phyloP scores from a whole-genome alignment of 2,329 filamentous ascomycete species.

The Erysiphe pulchra region DNA sequence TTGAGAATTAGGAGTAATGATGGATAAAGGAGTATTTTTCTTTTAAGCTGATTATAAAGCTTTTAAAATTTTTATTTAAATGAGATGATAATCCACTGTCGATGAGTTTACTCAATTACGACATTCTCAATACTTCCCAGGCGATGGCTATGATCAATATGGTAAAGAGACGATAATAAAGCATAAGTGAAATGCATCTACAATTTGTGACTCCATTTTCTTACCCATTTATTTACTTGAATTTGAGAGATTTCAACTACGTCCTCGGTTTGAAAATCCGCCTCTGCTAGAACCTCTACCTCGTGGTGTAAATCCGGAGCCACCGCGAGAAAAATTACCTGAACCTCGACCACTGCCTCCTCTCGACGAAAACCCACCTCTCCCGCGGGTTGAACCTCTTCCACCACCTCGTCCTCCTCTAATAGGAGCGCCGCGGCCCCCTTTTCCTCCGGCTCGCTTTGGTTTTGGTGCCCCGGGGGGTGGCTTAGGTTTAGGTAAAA shows the following conservation, averaged over 20 bases:
- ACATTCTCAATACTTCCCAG: no score
- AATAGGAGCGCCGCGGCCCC: slow-evolving; percentile 19
- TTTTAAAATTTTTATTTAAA: background rate
- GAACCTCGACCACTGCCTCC: slow-evolving; percentile 15
- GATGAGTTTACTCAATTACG: no score
- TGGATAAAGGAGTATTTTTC: background rate
- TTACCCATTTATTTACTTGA: background rate
- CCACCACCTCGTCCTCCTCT: slow-evolving; percentile 17
- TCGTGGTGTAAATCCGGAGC: slow-evolving; percentile 12
- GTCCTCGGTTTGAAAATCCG: slow-evolving; percentile 12
- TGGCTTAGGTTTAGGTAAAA: slow-evolving; percentile 80
- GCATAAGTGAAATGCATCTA: no score
- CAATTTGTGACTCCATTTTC: no score
- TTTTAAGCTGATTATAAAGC: background rate
- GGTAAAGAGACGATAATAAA: no score
- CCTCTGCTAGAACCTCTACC: slow-evolving; percentile 12
- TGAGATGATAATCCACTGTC: background rate
- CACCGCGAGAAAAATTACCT: slow-evolving; percentile 7
- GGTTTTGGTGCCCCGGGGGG: slow-evolving; percentile 39
- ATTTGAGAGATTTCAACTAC: slow-evolving; percentile 5
- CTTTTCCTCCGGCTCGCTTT: slow-evolving; percentile 33
- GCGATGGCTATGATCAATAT: no score
- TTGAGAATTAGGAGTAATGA: background rate
- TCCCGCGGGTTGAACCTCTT: slow-evolving; percentile 26
- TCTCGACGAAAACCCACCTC: slow-evolving; percentile 23